phyloP scores from a whole-genome alignment of 2,329 filamentous ascomycete genomes.

The Emmonsiellopsis sp. region DNA sequence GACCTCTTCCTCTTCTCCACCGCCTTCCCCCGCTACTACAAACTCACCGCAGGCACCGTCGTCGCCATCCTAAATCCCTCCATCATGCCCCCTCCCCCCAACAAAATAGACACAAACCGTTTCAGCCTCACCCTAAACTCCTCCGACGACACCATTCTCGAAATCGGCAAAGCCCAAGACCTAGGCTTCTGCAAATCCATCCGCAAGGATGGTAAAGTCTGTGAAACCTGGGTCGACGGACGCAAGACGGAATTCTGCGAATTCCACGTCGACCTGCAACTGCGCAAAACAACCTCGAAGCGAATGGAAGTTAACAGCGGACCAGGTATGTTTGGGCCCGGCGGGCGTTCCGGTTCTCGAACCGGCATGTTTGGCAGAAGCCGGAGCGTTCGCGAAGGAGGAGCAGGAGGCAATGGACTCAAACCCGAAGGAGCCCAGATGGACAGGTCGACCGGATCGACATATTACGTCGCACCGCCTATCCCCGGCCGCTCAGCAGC shows the following conservation, averaged over 20 bases:
- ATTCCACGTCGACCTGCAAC: constrained; percentile 75
- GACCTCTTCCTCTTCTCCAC: constrained; percentile 88
- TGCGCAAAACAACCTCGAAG: constrained; percentile 58
- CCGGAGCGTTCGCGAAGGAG: constrained; percentile 10
- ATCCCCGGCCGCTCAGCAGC: constrained; percentile 25
- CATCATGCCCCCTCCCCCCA: constrained; percentile 76
- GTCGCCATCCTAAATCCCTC: constrained; percentile 85
- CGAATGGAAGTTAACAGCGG: constrained; percentile 74
- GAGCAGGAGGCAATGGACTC: constrained; percentile 10
- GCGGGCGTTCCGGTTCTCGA: constrained; percentile 30
- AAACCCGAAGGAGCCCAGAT: constrained; percentile 24
- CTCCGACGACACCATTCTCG: constrained; percentile 79
- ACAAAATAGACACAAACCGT: constrained; percentile 64
- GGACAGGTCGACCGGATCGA: constrained; percentile 32
- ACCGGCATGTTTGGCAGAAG: constrained; percentile 27
- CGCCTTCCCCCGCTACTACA: constrained; percentile 89
- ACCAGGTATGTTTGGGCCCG: constrained; percentile 40
- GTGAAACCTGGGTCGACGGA: constrained; percentile 76
- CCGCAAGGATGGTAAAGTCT: constrained; percentile 74
- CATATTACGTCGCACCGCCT: constrained; percentile 35
- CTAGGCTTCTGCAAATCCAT: constrained; percentile 79
- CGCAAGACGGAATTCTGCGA: constrained; percentile 86
- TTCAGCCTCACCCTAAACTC: constrained; percentile 82
- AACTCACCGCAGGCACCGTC: constrained; percentile 81
- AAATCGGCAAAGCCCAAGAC: constrained; percentile 76